Evolutionary conservation across 2,329 filamentous ascomycete species (phyloP), one percentile per base, ranked within the genome.

Genomic region (Penicillium sclerotigenum): DNA sequence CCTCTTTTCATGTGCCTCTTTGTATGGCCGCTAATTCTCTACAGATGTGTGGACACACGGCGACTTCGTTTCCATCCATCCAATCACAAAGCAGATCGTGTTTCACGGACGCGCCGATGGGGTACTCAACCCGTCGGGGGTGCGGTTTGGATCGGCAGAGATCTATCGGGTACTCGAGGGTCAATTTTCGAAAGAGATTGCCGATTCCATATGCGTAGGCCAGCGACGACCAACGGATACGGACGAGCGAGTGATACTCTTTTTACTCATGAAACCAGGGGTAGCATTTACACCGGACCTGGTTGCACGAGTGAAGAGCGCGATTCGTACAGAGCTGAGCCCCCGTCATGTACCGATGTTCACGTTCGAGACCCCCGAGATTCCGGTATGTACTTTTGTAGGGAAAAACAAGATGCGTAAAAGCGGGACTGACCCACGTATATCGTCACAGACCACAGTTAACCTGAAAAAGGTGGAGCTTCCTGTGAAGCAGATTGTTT

Each of bases 391-490:
- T 59, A 22, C 22, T 13, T 18, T 16, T 14, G 55, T 26, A 28
- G 13, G 13, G 2, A 8, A 47, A 53, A 26, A 87, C 88, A 70
- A 77, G 85, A 80, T 28, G 49, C 86, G 64, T 87, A 7, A 46
- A 29, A 41, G 37, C 36, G 56, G 41, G 24, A 58, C 56, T 55
- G 52, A 87, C 89, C 71, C 77, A 42, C 87, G 40, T 28, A 24
- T 41, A 56, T 53, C 45, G 22, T 42, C 45, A 54, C 51, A 90
- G 85, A 88, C 86, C 0, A 94, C 90, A 0, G 85, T 93, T 59
- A 94, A 93, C 69, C 73, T 89, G 48, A 94, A 93, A 72, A 93
- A 94, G 73, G 89, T 94, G 6, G 90, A 94, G 71, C 66, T 93
- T 48, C 89, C 89, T 0, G 87, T 94, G 37, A 94, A 94, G 76